Evolutionary conservation across 1,284 basidiomycete species (phyloP), one percentile per base, ranked within the genome.

Genomic region (Sporisorium exsertum): DNA sequence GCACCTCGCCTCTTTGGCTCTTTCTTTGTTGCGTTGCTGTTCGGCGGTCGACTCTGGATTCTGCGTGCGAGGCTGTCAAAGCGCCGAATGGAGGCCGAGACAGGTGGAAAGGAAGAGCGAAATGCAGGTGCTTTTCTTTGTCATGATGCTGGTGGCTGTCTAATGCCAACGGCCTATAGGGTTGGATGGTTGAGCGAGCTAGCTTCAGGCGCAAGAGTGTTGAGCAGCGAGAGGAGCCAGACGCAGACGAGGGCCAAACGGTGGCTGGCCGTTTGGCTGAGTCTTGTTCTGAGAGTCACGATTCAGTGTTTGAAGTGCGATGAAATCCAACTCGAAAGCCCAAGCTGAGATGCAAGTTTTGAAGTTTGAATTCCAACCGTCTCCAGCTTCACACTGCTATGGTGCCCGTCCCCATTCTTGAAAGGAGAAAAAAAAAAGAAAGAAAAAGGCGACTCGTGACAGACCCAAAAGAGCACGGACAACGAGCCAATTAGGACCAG

Each of bases 391-490:
- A 15, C 49, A 50, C 49, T 50, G 49, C 29, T 50, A 18, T 12
- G 10, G 49, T 50, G 49, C 49, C 49, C 27, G 5, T 20, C 20
- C 9, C 49, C n/a, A n/a, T n/a, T n/a, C 18, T 10, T 20, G 40
- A 3, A 40, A 40, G n/a, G n/a, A 50, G 18, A 18, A 33, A 20
- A 32, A 50, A 20, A 29, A 16, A 47, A 13, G 12, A 27, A 27
- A 47, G 26, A 24, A 22, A 51, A 53, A 53, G n/a, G 35, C 16
- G 49, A 50, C 49, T 50, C 49, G 49, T 29, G 26, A 29, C 26
- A 50, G 27, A 27, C 47, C 29, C 27, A 49, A 49, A 18, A 20
- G 57, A 35, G 57, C 47, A 50, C 35, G 15, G 47, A 51, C 57
- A 40, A 33, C 49, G 22, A 35, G 24, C 57, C 49, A 50, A 43